phyloP scores from a whole-genome alignment of 2,329 filamentous ascomycete genomes.

The Alternaria alternata region DNA sequence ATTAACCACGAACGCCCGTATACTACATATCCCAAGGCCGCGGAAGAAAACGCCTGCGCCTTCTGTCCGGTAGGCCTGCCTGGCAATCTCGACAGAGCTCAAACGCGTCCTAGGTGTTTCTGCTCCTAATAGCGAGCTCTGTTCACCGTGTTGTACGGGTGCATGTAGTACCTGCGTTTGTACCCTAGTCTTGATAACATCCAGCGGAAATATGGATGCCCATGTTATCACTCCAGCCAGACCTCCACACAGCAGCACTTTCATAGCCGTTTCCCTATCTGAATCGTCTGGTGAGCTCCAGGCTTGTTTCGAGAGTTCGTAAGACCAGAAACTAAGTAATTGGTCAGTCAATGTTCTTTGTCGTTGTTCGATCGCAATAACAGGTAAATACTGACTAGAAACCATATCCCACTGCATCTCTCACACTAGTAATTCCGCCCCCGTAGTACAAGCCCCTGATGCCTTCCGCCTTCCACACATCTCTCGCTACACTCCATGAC shows the following conservation, averaged over 20 bases:
- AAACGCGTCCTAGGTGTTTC: conserved; percentile 43
- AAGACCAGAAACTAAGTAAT: conserved; percentile 80
- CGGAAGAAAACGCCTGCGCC: conserved; percentile 80
- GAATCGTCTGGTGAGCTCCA: conserved; percentile 58
- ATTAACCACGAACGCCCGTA: conserved; percentile 90
- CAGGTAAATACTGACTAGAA: conserved; percentile 72
- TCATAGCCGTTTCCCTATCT: conserved; percentile 62
- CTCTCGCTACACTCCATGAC: conserved; percentile 70
- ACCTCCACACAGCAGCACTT: conserved; percentile 82
- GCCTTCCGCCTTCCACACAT: conserved; percentile 67
- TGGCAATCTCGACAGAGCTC: conserved; percentile 71
- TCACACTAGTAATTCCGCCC: conserved; percentile 78
- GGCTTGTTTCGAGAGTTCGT: conserved; percentile 75
- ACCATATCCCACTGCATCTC: conserved; percentile 92
- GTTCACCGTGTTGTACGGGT: conserved; percentile 22
- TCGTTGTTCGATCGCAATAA: neutral
- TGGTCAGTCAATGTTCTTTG: neutral
- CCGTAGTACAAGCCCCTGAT: conserved; percentile 80
- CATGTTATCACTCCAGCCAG: conserved; percentile 88
- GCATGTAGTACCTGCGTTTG: conserved; percentile 69
- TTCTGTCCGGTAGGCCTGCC: conserved; percentile 73
- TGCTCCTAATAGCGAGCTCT: conserved; percentile 29
- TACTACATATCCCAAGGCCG: conserved; percentile 81
- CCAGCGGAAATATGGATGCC: conserved; percentile 88
- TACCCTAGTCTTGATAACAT: conserved; percentile 91